Evolutionary conservation across 192 early-diverging fungal species (phyloP).

Genomic region (Coemansia furcata): DNA sequence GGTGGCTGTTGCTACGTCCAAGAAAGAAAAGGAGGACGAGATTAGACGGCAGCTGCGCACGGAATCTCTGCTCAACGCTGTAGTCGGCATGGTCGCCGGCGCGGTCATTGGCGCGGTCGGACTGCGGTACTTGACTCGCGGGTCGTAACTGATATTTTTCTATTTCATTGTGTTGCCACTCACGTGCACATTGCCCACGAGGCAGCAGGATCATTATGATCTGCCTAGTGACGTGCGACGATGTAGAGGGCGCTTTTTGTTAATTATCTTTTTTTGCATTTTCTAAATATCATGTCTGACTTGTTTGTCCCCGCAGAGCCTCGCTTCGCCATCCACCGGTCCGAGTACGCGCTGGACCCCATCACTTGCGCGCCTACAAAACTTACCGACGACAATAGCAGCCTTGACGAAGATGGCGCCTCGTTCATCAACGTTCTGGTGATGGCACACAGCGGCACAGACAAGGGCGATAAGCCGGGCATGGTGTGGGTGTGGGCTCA

Average conservation of each 20-base stretch:
- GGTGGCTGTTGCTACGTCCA: slow-evolving; percentile 18
- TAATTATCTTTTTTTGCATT: neutral
- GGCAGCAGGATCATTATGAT: neutral
- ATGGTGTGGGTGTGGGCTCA: slow-evolving; percentile 53
- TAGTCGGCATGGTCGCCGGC: slow-evolving; percentile 29
- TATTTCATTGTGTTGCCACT: neutral
- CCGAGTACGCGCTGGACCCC: slow-evolving; percentile 34
- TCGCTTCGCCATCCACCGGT: slow-evolving; percentile 28
- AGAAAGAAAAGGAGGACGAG: slow-evolving; percentile 23
- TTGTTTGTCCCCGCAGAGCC: slow-evolving; percentile 27
- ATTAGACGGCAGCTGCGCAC: slow-evolving; percentile 29
- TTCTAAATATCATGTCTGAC: neutral
- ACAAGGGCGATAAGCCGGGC: neutral
- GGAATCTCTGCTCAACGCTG: slow-evolving; percentile 37
- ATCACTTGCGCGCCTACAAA: slow-evolving; percentile 12
- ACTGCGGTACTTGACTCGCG: slow-evolving; percentile 15
- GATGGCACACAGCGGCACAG: slow-evolving; percentile 16
- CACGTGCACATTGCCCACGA: slow-evolving; percentile 9
- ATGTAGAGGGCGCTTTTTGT: neutral
- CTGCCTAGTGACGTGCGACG: neutral
- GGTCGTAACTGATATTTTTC: neutral
- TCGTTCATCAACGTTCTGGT: slow-evolving; percentile 37
- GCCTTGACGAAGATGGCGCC: slow-evolving; percentile 11
- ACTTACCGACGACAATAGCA: slow-evolving; percentile 1
- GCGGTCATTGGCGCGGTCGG: slow-evolving; percentile 16